phyloP scores from a whole-genome alignment of 1,139 yeast genomes.

The Candida glucosophila region DNA sequence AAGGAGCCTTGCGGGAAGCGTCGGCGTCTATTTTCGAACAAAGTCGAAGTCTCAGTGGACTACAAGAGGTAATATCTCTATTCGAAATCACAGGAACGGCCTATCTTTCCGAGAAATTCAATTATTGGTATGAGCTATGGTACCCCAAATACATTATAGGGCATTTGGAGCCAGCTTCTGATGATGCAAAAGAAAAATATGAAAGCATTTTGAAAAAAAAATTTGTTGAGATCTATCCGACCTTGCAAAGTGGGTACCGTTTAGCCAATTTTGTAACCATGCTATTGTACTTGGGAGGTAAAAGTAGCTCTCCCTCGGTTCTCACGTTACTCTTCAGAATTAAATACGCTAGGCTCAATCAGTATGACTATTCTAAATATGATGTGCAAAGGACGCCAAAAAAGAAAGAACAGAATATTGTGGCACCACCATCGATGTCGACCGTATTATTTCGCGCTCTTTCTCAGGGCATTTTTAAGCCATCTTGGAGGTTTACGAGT shows the following conservation, averaged over 20 bases:
- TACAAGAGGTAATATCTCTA: slow-evolving; percentile 54
- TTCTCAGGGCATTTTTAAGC: slow-evolving; percentile 25
- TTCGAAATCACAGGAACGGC: slow-evolving; percentile 60
- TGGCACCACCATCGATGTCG: slow-evolving; percentile 46
- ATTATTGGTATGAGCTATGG: slow-evolving; percentile 55
- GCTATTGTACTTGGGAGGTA: slow-evolving; percentile 61
- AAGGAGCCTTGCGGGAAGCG: slow-evolving; percentile 27
- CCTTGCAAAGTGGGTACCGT: slow-evolving; percentile 38
- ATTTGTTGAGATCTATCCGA: slow-evolving; percentile 59
- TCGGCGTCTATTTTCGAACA: slow-evolving; percentile 46
- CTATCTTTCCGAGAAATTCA: slow-evolving; percentile 62
- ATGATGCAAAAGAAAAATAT: slow-evolving; percentile 20
- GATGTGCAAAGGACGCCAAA: slow-evolving; percentile 18
- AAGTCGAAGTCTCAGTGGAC: slow-evolving; percentile 42
- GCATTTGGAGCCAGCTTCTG: slow-evolving; percentile 26
- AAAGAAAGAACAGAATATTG: slow-evolving; percentile 16
- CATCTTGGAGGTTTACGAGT: slow-evolving; percentile 31
- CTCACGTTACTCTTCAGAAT: slow-evolving; percentile 56
- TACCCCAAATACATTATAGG: slow-evolving; percentile 50
- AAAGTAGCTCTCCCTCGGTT: slow-evolving; percentile 54
- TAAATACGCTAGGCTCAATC: slow-evolving; percentile 61
- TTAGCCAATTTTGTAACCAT: slow-evolving; percentile 52
- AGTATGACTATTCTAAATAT: slow-evolving; percentile 50
- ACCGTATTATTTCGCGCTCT: slow-evolving; percentile 30
- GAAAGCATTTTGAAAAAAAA: slow-evolving; percentile 27